Percentiles rank a stretch among this genome's conserved stretches.
Evolutionary conservation across 164 flowering plant genomes (phyloP).

Genomic region (Macadamia integrifolia): DNA sequence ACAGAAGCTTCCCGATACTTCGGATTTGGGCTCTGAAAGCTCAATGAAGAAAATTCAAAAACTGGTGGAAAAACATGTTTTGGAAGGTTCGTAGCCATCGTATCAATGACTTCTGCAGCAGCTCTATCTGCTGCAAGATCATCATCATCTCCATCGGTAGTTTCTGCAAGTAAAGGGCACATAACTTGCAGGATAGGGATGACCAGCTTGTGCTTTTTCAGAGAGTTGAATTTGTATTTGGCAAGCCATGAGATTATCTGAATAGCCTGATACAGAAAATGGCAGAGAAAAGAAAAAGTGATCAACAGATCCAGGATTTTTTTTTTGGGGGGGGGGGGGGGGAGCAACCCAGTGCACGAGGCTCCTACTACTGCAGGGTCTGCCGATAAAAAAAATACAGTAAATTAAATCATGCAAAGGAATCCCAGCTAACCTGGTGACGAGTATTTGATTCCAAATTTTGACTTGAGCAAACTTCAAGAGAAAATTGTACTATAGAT

Average conservation of each 20-base stretch:
- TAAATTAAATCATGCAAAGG: not conserved
- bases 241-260: slow-evolving; percentile 98
- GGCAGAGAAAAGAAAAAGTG: slow-evolving; percentile 8
- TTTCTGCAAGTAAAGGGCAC: slow-evolving; percentile 90
- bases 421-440: slow-evolving; percentile 60
- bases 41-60: slow-evolving; percentile 80
- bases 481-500: slow-evolving; percentile 93
- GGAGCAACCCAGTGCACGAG: too few species aligned
- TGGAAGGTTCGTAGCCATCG: slow-evolving; percentile 78
- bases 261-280: slow-evolving; percentile 62
- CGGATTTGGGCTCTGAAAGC: slow-evolving; percentile 61
- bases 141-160: slow-evolving; percentile 63
- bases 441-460: slow-evolving; percentile 80
- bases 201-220: slow-evolving; percentile 85
- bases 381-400: not conserved
- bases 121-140: slow-evolving; percentile 93
- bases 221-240: slow-evolving; percentile 70
- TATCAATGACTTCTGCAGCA: slow-evolving; percentile 97
- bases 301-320: not conserved
- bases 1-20: slow-evolving; percentile 89
- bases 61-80: slow-evolving; percentile 82
- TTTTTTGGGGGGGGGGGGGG: too few species aligned
- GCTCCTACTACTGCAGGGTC: too few species aligned
- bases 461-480: slow-evolving; percentile 89
- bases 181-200: slow-evolving; percentile 84